Evolutionary conservation across 495 filamentous ascomycete genomes (phyloP).

Genomic region (Acidomyces sp.): DNA sequence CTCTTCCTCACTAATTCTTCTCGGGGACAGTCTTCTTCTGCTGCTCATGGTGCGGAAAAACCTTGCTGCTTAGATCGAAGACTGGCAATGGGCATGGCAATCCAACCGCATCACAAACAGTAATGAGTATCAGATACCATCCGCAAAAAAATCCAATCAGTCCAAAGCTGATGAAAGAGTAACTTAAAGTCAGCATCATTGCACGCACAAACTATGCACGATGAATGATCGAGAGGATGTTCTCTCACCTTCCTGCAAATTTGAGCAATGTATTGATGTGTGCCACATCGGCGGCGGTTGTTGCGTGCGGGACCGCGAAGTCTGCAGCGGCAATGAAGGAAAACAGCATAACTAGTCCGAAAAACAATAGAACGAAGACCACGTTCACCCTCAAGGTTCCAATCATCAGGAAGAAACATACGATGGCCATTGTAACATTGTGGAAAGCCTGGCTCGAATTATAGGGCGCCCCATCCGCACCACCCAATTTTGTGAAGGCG

Average conservation of each 20-base stretch:
- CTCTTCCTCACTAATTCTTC: no score
- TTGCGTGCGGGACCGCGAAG: conserved; percentile 11
- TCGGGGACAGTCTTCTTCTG: no score
- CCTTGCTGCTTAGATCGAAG: conserved; percentile 1
- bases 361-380: conserved; percentile 14
- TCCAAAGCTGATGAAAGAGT: conserved; percentile 21
- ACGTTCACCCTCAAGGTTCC: conserved; percentile 17
- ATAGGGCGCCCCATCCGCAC: conserved; percentile 12
- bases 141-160: conserved; percentile 16
- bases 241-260: no score
- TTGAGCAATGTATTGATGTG: conserved; percentile 12
- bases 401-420: conserved; percentile 19
- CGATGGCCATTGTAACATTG: conserved; percentile 20
- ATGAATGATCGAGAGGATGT: no score
- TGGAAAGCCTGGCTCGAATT: conserved; percentile 15
- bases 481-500: conserved; percentile 6
- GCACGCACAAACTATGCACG: no score
- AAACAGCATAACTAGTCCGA: conserved; percentile 21
- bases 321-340: conserved; percentile 20
- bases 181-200: no score
- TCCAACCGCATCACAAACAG: not conserved
- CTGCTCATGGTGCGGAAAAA: no score
- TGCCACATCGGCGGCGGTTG: conserved; percentile 7
- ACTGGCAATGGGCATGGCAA: conserved; percentile 1
- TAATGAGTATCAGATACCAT: conserved; percentile 7